Percentiles rank a stretch among this genome's conserved stretches.
These are phyloP conservation scores for Xylaria polymorpha DNA, from an alignment of 2,329 filamentous ascomycete genomes.

Conservation along the genomic window DNA sequence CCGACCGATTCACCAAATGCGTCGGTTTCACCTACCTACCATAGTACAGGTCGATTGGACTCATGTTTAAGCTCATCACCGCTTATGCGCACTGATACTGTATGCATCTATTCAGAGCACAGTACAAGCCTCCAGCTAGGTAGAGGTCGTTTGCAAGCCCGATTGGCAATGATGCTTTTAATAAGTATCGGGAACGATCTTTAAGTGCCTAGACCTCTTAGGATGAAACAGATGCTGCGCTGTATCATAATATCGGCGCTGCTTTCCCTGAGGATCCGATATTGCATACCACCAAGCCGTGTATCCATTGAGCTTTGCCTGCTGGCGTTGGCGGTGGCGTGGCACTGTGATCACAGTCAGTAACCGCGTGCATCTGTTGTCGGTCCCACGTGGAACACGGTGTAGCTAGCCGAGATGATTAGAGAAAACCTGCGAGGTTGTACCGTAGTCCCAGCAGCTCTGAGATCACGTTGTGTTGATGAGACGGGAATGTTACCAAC, in stretches of 20 bases:
- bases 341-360: background rate
- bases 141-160: background rate
- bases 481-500: background rate
- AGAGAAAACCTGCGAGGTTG: background rate
- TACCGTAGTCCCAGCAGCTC: background rate
- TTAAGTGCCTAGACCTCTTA: background rate
- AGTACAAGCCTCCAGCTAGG: background rate
- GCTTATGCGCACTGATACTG: background rate
- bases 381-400: background rate
- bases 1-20: background rate
- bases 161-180: background rate
- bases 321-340: background rate
- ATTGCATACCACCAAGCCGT: background rate
- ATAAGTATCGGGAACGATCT: background rate
- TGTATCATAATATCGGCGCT: background rate
- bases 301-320: background rate
- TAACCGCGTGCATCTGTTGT: background rate
- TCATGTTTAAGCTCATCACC: background rate
- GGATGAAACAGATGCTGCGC: background rate
- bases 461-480: background rate
- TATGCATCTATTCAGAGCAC: background rate
- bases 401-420: background rate
- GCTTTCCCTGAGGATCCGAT: background rate
- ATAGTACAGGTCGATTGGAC: background rate
- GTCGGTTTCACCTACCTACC: background rate